Percentiles rank a stretch among this genome's conserved stretches.
These are phyloP conservation scores for Camellia sinensis DNA, from an alignment of 148 eudicot species.

Conservation along the genomic window DNA sequence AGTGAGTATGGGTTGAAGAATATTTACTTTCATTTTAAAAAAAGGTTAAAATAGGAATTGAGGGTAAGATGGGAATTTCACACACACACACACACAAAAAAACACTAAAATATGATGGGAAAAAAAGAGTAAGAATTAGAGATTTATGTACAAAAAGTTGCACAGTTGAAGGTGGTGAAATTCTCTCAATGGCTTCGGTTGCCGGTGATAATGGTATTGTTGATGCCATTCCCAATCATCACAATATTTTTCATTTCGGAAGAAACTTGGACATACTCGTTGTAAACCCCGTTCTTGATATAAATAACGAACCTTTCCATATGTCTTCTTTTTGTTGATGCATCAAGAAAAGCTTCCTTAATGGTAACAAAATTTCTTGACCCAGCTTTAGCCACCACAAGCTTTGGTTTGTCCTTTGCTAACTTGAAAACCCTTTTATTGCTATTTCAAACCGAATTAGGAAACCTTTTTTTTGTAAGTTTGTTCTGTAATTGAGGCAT, in stretches of 20 bases:
- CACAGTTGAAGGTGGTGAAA: slow-evolving; percentile 14
- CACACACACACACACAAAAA: too few species aligned
- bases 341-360: background rate
- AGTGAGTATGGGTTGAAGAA: too few species aligned
- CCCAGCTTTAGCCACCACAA: background rate
- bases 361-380: background rate
- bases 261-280: slow-evolving; percentile 6
- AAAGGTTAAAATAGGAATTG: too few species aligned
- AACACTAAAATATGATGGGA: background rate
- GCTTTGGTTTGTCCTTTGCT: background rate
- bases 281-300: slow-evolving; percentile 11
- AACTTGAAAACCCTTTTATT: too few species aligned
- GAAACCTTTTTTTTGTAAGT: too few species aligned
- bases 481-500: too few species aligned
- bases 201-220: slow-evolving; percentile 17
- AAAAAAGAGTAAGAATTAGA: slow-evolving; percentile 10
- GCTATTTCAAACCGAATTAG: too few species aligned
- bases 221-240: slow-evolving; percentile 16
- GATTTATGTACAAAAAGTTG: slow-evolving; percentile 10
- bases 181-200: slow-evolving; percentile 17
- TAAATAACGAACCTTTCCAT: slow-evolving; percentile 15
- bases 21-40: too few species aligned
- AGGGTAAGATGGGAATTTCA: too few species aligned
- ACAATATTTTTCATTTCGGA: slow-evolving; percentile 4
- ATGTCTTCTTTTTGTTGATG: slow-evolving; percentile 1